Conservation (phyloP, 345 rosid species). For the Acer campestre region DNA sequence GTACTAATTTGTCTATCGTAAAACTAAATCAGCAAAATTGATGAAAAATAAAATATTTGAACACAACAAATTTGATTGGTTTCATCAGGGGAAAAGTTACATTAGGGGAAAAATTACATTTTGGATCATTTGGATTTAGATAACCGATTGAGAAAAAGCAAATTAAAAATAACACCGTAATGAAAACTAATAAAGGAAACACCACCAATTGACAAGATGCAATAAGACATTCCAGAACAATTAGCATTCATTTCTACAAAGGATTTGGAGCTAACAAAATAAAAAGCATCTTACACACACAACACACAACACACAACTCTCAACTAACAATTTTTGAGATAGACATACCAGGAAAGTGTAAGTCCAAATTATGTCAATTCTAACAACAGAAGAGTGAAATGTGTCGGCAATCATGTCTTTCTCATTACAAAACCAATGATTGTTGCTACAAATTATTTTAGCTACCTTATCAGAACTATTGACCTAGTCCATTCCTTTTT, state of each 20-base stretch:
- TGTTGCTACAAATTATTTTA: too few species aligned
- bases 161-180: neutral
- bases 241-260: neutral
- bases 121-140: neutral
- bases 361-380: too few species aligned
- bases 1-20: neutral
- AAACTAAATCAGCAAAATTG: neutral
- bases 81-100: too few species aligned
- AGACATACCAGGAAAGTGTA: conserved; percentile 76
- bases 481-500: too few species aligned
- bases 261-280: neutral
- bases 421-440: too few species aligned
- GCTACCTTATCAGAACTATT: too few species aligned
- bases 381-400: too few species aligned
- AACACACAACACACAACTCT: neutral
- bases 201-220: neutral
- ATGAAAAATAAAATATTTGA: neutral
- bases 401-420: too few species aligned
- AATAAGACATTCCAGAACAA: neutral
- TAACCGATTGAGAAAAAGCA: neutral
- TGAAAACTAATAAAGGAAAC: neutral
- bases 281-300: neutral
- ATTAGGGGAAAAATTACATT: neutral
- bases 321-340: conserved; percentile 4
- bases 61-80: neutral